Evolutionary conservation across 2,329 filamentous ascomycete species (phyloP), one percentile per base, ranked within the genome.

Genomic region (Fragosphaeria purpurea): DNA sequence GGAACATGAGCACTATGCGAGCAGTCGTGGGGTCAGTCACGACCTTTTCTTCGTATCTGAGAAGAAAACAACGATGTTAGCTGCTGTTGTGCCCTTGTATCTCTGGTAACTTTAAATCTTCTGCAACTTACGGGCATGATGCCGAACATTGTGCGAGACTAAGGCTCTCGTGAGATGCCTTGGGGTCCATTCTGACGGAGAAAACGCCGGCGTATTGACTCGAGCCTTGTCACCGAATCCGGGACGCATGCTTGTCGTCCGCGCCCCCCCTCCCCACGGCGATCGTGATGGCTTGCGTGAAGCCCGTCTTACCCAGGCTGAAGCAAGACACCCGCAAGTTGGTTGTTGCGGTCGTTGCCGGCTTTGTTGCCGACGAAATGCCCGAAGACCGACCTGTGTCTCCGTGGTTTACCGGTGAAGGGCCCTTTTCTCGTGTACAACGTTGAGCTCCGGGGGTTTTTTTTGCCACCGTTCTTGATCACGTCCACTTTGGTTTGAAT

Each of bases 21-120:
- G 61, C 59, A 32, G 57, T 56, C 4, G 58, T 61, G 41, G 59
- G 57, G 50, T 63, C 55, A 11, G 50, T 51, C 46, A 57, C 55
- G 41, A 62, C 54, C 51, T 61, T 62, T 43, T 58, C 56, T 44
- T 61, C 61, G 49, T 63, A 61, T 13, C 61, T 63, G 22, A 1
- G 30, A 0, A 4, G 9, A 33, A 10, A 13, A 4, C 10, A 33
- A 8, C 12, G 10, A 44, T 35, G 3, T 47, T 22, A 22, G 22
- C 22, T 22, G 22, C 22, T 22, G 22, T 3, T 22, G 22, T 3
- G 22, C 22, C 22, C 22, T 22, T 22, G 22, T 22, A 22, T 22
- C 22, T 2, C 22, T 2, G 22, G 22, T 2, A 2, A 22, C 22
- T 22, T 22, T 3, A 22, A 22, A 3, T 2, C 22, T 22, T 22